Base-by-base conservation (phyloP, 306 rosid species). In the Alnus rubra region DNA sequence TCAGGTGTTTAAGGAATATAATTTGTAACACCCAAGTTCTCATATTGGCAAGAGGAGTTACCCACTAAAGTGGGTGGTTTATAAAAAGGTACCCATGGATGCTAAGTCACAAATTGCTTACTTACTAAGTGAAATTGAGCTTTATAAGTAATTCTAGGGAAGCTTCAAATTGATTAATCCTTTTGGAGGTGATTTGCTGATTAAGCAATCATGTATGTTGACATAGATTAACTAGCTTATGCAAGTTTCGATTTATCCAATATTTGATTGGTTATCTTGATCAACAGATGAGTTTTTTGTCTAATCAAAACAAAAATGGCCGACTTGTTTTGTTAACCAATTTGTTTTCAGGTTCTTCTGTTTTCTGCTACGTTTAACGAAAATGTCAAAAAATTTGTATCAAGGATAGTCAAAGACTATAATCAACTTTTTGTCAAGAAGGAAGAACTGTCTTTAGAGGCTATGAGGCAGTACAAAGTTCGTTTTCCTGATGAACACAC, bases 341-440 rank as follows among this genome's bases (percentile, higher is more conserved):
- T 58, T 50, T 74, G 56, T 74, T 82, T 76, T 63, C 93, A 94
- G 97, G 94, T 91, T 80, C 92, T 90, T 78, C 79, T 93, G 82
- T 94, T 92, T 87, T 94, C 98, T 78, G 98, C 97, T 59, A 94
- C 98, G 44, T 94, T 94, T 55, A 92, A 90, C 75, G 97, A 94
- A 18, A 83, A 28, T 1, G 98, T 94, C 69, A 94, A 84, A 86
- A 86, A 81, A 49, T 94, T 94, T 48, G 89, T 87, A 65, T 80
- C 95, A 23, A 92, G 86, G 78, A 84, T 68, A 4, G 92, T 94
- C 52, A 89, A 84, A 71, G 81, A 85, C n/a, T 85, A 90, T 73
- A 94, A 94, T 78, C 73, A 94, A 75, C 97, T 92, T 15, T 91
- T 86, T 83, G 98, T 92, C 23, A 92, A 91, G 91, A 95, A 87